Conservation (phyloP, 306 rosid genomes). For the Begonia loranthoides region DNA sequence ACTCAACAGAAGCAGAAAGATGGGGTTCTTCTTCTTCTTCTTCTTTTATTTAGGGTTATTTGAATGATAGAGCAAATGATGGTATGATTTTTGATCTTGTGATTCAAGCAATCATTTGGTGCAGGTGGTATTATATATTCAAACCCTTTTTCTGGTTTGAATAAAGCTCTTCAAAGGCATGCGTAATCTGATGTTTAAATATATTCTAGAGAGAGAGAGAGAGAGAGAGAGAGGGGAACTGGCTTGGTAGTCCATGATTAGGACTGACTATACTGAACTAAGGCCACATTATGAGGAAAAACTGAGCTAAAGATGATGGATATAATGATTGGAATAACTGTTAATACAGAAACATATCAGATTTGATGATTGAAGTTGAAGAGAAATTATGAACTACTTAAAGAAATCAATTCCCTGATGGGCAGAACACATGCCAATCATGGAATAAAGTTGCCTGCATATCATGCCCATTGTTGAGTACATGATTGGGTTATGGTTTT, state of each 20-base stretch:
- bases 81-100: constrained; percentile 9
- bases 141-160: constrained; percentile 11
- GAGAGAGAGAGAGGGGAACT: too few relatives aligned
- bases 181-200: constrained; percentile 10
- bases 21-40: too few relatives aligned
- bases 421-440: not conserved
- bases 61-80: constrained; percentile 24
- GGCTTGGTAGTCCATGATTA: not conserved
- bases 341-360: not conserved
- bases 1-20: constrained; percentile 1
- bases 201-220: too few relatives aligned
- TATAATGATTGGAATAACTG: not conserved
- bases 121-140: constrained; percentile 7
- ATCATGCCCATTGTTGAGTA: not conserved
- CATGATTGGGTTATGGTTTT: not conserved
- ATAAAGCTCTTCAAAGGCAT: constrained; percentile 17
- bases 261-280: not conserved
- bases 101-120: constrained; percentile 22
- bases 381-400: not conserved
- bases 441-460: not conserved
- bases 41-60: constrained; percentile 13
- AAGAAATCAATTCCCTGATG: not conserved
- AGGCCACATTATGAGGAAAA: not conserved
- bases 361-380: not conserved
- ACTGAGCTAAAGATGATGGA: not conserved